A percentile compares a stretch with the other conserved stretches of the same genome.
These are phyloP conservation scores for Saccharomyces mikatae DNA, from an alignment of 805 yeast species.

Conservation along the genomic window DNA sequence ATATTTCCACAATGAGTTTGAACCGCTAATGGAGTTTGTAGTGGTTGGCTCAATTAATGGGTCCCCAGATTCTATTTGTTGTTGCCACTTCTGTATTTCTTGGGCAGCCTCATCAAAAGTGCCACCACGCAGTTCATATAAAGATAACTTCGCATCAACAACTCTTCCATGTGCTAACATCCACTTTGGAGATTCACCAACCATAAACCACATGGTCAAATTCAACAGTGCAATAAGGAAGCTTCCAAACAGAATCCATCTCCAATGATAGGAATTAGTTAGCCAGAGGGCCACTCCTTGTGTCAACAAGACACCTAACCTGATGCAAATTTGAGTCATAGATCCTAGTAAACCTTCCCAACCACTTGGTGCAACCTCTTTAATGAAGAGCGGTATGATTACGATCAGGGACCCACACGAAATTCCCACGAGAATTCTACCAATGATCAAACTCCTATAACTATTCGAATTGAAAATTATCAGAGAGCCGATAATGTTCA, in stretches of 20 bases:
- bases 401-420: conserved; percentile 81
- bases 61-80: not conserved
- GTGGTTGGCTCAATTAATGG: not conserved
- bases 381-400: conserved; percentile 64
- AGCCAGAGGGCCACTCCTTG: conserved; percentile 48
- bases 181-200: conserved; percentile 6
- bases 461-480: not conserved
- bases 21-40: not conserved
- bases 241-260: conserved; percentile 1
- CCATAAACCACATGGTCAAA: not conserved
- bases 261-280: conserved; percentile 5
- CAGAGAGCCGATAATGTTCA: conserved; percentile 46
- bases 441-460: conserved; percentile 22
- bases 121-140: not conserved
- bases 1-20: conserved; percentile 33
- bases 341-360: conserved; percentile 67
- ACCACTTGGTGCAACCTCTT: conserved; percentile 58
- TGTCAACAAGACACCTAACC: conserved; percentile 66
- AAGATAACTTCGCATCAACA: conserved; percentile 1
- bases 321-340: conserved; percentile 71
- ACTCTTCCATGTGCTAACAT: conserved; percentile 16
- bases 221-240: not conserved
- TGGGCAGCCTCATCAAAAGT: not conserved
- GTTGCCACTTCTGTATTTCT: not conserved
- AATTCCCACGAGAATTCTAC: conserved; percentile 65